Evolutionary conservation across 2,329 filamentous ascomycete species (phyloP).

Genomic region (Colletotrichum melonis): DNA sequence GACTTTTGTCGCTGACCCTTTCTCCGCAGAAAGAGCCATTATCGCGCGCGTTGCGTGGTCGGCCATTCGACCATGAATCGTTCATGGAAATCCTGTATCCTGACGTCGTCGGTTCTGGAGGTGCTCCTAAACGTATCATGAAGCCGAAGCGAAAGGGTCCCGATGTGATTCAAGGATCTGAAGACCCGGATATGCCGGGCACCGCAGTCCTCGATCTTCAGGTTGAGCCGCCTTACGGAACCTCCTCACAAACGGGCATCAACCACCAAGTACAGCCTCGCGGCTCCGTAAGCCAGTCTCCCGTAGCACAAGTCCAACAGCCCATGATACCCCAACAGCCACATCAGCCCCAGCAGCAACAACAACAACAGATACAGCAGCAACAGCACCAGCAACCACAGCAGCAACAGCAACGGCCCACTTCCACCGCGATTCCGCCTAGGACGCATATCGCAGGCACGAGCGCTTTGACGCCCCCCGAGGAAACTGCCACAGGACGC

Average conservation of each 20-base stretch:
- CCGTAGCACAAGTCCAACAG: constrained; percentile 38
- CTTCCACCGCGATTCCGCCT: constrained; percentile 51
- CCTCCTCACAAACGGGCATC: constrained; percentile 36
- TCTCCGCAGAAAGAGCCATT: constrained; percentile 64
- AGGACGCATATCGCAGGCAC: constrained; percentile 52
- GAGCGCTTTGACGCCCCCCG: constrained; percentile 65
- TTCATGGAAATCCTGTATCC: constrained; percentile 71
- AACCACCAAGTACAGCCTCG: constrained; percentile 39
- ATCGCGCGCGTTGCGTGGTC: constrained; percentile 66
- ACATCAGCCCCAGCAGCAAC: constrained; percentile 35
- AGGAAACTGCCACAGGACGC: constrained; percentile 58
- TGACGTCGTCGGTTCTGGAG: constrained; percentile 69
- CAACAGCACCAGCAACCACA: constrained; percentile 37
- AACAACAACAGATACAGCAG: constrained; percentile 31
- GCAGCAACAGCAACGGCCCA: constrained; percentile 41
- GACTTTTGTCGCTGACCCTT: constrained; percentile 36
- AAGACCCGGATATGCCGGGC: constrained; percentile 61
- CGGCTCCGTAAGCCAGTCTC: constrained; percentile 44
- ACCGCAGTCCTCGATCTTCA: constrained; percentile 59
- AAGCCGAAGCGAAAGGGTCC: constrained; percentile 62
- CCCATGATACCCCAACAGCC: constrained; percentile 39
- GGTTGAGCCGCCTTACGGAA: constrained; percentile 45
- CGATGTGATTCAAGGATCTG: constrained; percentile 55
- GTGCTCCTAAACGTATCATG: constrained; percentile 69
- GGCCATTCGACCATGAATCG: constrained; percentile 70